These are phyloP conservation scores for Selenicereus undatus DNA, from an alignment of 148 eudicot species.

Conservation along the genomic window DNA sequence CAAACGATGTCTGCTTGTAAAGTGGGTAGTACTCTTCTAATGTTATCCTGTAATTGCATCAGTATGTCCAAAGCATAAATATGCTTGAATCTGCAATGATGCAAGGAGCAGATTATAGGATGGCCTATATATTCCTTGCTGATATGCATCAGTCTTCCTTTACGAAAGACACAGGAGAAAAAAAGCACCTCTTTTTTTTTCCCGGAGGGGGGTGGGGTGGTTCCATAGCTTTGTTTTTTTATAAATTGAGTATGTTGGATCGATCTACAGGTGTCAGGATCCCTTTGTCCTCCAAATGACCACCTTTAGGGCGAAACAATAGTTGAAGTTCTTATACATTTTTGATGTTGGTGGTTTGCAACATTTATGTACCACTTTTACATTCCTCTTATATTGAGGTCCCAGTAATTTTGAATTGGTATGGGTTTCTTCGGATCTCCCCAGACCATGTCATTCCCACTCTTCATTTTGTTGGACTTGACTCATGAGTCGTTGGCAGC, in stretches of 20 bases:
- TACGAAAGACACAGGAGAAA: background rate
- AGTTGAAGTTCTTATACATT: background rate
- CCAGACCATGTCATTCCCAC: background rate
- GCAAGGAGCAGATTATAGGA: background rate
- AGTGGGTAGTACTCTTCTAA: constrained; percentile 12
- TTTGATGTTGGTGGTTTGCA: background rate
- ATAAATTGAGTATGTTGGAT: background rate
- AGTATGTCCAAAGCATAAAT: background rate
- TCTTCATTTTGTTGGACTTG: background rate
- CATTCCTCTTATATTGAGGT: background rate
- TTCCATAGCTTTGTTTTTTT: background rate
- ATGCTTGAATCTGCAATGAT: background rate
- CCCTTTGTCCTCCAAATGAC: background rate
- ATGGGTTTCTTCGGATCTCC: background rate
- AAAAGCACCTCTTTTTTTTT: background rate
- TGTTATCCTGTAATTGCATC: background rate
- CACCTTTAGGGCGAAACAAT: background rate
- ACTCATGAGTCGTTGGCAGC: background rate
- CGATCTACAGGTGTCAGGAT: background rate
- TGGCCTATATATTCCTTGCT: background rate
- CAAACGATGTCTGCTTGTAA: constrained; percentile 29
- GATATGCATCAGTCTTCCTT: background rate
- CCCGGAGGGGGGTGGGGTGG: background rate
- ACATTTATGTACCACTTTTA: background rate
- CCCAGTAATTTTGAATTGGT: background rate